Evolutionary conservation across 208 protist genomes (phyloP), one percentile per base, ranked within the genome.

Genomic region (Sergeia podlipaevii): DNA sequence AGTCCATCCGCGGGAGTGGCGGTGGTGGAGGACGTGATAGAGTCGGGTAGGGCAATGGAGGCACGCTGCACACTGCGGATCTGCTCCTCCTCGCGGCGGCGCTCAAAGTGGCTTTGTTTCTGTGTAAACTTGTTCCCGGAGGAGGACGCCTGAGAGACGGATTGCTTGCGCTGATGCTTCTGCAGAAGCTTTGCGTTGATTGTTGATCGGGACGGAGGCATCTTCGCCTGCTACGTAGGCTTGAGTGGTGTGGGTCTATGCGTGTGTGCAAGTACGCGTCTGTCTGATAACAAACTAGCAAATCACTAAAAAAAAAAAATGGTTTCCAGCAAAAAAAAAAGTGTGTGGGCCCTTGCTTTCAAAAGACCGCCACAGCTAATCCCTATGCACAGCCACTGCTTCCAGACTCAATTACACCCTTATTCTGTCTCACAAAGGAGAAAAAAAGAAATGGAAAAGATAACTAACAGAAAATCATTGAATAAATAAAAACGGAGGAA

Each of bases 81-180:
- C 15, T 86, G 76, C 36, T 72, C 49, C 67, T 93, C 82, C 60
- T 93, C 86, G 21, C 74, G 74, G 8, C 78, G 74, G 0, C 75
- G 76, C 49, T 84, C 82, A 48, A 91, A 93, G 49, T 72, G 76
- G 41, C 80, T 89, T 46, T 93, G 86, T 53, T 81, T 79, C 21
- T 76, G 46, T n/a, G 69, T 79, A 43, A 93, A 93, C 33, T 72
- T 74, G 50, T 73, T 72, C 1, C 69, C 57, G 10, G 63, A 58
- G 7, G 75, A 34, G 45, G 77, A 72, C n/a, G 80, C 77, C 21
- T 63, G 65, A 11, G 20, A 48, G 38, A 39, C 41, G 8, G 70
- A 60, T 44, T 80, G 56, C 47, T 57, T 63, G 26, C 60, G 53
- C 59, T 89, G 71, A 44, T 79, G 65, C 33, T 52, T 41, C 53